phyloP scores from a whole-genome alignment of 108 stramenopile species.

The Nitzschia sp. region DNA sequence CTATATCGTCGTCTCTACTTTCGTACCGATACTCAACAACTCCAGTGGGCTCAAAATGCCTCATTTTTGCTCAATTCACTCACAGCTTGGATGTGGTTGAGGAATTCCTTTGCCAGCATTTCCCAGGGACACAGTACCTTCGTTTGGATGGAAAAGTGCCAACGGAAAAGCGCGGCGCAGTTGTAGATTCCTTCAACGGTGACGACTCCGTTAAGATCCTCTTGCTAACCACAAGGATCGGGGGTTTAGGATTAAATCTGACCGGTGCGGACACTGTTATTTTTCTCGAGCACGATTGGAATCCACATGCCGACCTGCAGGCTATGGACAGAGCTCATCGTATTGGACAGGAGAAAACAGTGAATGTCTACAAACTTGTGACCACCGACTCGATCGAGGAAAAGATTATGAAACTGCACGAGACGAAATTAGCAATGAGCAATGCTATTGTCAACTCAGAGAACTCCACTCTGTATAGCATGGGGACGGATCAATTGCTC shows the following conservation, averaged over 20 bases:
- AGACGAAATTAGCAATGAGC: constrained; percentile 70
- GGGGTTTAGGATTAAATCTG: constrained; percentile 83
- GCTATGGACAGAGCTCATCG: constrained; percentile 80
- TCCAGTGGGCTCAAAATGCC: constrained; percentile 47
- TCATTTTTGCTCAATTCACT: constrained; percentile 88
- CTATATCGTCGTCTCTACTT: neutral
- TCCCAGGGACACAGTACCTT: constrained; percentile 71
- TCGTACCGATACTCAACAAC: no score
- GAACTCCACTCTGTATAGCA: constrained; percentile 84
- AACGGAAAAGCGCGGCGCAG: constrained; percentile 39
- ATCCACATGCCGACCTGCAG: constrained; percentile 78
- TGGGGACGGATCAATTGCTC: constrained; percentile 86
- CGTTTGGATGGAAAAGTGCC: constrained; percentile 83
- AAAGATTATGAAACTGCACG: constrained; percentile 81
- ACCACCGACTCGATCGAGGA: constrained; percentile 90
- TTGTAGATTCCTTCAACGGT: constrained; percentile 79
- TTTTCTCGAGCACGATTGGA: constrained; percentile 85
- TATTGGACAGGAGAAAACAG: constrained; percentile 77
- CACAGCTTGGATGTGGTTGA: constrained; percentile 85
- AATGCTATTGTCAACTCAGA: constrained; percentile 85
- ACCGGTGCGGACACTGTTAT: constrained; percentile 88
- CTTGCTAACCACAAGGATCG: constrained; percentile 84
- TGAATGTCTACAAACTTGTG: constrained; percentile 92
- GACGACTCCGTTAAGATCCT: constrained; percentile 64
- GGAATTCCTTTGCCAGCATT: constrained; percentile 66